Evolutionary conservation across 352 stramenopile genomes (phyloP), one percentile per base, ranked within the genome.

Genomic region (Thalassiosira livingstoniorum): DNA sequence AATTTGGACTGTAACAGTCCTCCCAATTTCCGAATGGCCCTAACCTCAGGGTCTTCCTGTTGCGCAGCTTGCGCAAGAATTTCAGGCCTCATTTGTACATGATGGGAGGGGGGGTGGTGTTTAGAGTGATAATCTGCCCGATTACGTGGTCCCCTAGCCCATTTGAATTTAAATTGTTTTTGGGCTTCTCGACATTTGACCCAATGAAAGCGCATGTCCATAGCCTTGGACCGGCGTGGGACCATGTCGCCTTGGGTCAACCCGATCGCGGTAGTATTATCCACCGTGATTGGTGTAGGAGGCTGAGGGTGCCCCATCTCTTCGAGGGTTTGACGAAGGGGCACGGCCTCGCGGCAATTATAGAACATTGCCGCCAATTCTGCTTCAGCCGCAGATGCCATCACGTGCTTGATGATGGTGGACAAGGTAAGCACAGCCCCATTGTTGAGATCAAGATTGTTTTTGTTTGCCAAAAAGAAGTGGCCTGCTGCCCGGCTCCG

Each of bases 291-390:
- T 4, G 37, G 68, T 13, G 66, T 83, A 13, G 27, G 21, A 11
- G 76, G 53, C 25, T 86, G 71, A 21, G 34, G 45, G 25, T 81
- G 72, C 7, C 66, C 47, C 39, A 81, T 60, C 51, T 74, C 57
- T n/a, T 63, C 7, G 0, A 83, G 31, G 4, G 67, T 78, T 1
- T 42, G 18, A 10, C 67, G 21, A 2, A 72, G 2, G 0, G 70
- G 63, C 1, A 75, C 39, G 2, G 31, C 42, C 37, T 47, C 2
- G 2, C 45, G 13, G 35, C 35, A 45, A 35, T 47, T 80, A 37
- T 47, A 45, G 21, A 68, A 85, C n/a, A 78, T 23, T 0, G 42
- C 77, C 55, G 15, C 77, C 27, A 82, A 29, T 63, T 85, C 58
- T 45, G 77, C 77, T 47, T 80, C 69, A 5, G 69, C 37, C 1